Evolutionary conservation across 2,329 filamentous ascomycete species (phyloP).

Genomic region (Claviceps pusilla): DNA sequence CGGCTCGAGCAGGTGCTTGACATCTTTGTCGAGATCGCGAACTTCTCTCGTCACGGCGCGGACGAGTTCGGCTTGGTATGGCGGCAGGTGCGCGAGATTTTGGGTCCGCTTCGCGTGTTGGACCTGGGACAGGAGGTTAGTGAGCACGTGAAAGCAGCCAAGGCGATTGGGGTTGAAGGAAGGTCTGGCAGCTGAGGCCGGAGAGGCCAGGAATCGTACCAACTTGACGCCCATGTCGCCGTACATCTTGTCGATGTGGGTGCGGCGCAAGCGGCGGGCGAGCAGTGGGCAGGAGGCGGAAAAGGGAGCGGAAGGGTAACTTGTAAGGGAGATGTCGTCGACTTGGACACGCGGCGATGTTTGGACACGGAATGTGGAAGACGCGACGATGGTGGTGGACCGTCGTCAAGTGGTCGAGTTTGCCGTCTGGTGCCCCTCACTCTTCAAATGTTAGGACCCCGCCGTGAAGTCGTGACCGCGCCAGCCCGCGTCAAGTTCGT

Average conservation of each 20-base stretch:
- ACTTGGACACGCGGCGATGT: neutral
- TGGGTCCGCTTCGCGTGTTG: conserved; percentile 93
- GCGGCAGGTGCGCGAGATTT: conserved; percentile 68
- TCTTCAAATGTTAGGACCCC: neutral
- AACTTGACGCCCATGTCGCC: conserved; percentile 77
- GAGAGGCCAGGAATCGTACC: conserved; percentile 30
- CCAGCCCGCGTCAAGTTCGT: too few relatives aligned
- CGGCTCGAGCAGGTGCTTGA: conserved; percentile 61
- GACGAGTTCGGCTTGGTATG: conserved; percentile 85
- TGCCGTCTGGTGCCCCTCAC: neutral
- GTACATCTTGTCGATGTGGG: conserved; percentile 45
- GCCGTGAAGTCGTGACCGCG: neutral
- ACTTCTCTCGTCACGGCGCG: conserved; percentile 81
- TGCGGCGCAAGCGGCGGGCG: neutral
- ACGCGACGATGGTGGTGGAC: neutral
- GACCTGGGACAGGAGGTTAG: conserved; percentile 39
- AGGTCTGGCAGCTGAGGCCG: neutral
- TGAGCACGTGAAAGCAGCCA: neutral
- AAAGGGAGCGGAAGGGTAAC: neutral
- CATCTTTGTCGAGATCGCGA: conserved; percentile 80
- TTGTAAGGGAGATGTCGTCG: neutral
- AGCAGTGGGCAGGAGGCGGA: neutral
- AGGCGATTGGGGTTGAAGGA: neutral
- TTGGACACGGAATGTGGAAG: neutral
- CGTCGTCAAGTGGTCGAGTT: neutral